phyloP scores from a whole-genome alignment of 768 basidiomycete species.

The Leccinellum rugosiceps region DNA sequence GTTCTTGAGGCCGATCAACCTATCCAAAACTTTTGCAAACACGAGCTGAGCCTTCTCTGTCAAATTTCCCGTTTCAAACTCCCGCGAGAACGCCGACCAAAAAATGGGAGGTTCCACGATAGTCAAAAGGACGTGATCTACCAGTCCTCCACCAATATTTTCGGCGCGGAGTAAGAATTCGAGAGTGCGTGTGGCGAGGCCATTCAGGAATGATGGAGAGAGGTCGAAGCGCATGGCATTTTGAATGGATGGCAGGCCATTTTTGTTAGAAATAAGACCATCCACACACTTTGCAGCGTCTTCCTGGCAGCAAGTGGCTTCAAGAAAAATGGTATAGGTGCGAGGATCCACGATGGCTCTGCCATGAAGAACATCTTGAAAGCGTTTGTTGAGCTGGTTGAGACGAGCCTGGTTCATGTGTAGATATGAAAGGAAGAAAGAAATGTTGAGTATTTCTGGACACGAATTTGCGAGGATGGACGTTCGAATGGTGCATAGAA shows the following conservation, averaged over 20 bases:
- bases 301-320: conserved; percentile 41
- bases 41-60: conserved; percentile 34
- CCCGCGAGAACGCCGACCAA: conserved; percentile 38
- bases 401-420: conserved; percentile 17
- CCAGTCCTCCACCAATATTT: conserved; percentile 41
- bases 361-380: conserved; percentile 35
- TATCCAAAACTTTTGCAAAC: conserved; percentile 50
- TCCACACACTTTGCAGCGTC: conserved; percentile 39
- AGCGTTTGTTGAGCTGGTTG: conserved; percentile 33
- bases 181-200: conserved; percentile 35
- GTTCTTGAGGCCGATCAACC: conserved; percentile 40
- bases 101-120: conserved; percentile 55
- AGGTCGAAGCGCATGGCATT: conserved; percentile 42
- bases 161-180: conserved; percentile 38
- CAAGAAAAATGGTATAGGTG: conserved; percentile 39
- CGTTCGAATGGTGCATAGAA: not conserved
- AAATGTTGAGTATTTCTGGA: not conserved
- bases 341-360: conserved; percentile 23
- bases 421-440: not conserved
- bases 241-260: conserved; percentile 41
- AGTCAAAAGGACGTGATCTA: conserved; percentile 39
- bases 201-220: conserved; percentile 43
- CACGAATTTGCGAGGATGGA: too few species aligned
- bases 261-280: conserved; percentile 33
- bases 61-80: conserved; percentile 33